A percentile compares a stretch with the other conserved stretches of the same genome.
phyloP scores from a whole-genome alignment of 306 rosid genomes.

The Quercus berberidifolia region DNA sequence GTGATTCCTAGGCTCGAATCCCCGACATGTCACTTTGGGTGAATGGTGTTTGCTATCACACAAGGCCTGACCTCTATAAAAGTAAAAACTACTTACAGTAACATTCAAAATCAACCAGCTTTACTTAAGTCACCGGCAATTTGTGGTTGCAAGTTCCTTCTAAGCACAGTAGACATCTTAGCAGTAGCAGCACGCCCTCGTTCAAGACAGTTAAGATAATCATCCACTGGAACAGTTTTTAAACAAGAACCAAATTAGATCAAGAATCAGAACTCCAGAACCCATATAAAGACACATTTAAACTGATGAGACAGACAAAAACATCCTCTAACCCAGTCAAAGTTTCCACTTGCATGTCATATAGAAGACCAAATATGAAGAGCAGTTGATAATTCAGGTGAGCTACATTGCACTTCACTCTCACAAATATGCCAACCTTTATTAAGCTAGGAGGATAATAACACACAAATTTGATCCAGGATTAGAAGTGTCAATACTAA shows the following conservation, averaged over 20 bases:
- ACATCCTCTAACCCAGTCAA: too few species aligned
- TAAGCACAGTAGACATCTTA: slow-evolving; percentile 69
- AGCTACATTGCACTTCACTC: too few species aligned
- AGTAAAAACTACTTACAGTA: background rate
- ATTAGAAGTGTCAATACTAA: background rate
- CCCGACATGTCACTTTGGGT: too few species aligned
- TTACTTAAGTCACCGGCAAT: slow-evolving; percentile 33
- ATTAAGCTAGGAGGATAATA: too few species aligned
- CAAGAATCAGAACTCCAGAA: background rate
- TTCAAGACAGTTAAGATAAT: slow-evolving; percentile 82
- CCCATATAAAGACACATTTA: background rate
- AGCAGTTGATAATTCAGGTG: too few species aligned
- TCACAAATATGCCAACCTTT: too few species aligned
- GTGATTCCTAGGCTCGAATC: too few species aligned
- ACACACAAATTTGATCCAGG: background rate
- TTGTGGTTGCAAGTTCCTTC: slow-evolving; percentile 61
- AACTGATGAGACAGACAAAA: too few species aligned
- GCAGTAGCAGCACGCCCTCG: slow-evolving; percentile 76
- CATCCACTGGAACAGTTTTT: slow-evolving; percentile 53
- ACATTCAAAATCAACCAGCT: slow-evolving; percentile 32
- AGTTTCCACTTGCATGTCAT: too few species aligned
- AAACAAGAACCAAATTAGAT: slow-evolving; percentile 27
- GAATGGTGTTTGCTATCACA: too few species aligned
- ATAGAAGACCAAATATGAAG: too few species aligned
- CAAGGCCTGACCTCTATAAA: too few species aligned